Evolutionary conservation across 208 protist species (phyloP), one percentile per base, ranked within the genome.

Genomic region (Trypanosoma brucei): DNA sequence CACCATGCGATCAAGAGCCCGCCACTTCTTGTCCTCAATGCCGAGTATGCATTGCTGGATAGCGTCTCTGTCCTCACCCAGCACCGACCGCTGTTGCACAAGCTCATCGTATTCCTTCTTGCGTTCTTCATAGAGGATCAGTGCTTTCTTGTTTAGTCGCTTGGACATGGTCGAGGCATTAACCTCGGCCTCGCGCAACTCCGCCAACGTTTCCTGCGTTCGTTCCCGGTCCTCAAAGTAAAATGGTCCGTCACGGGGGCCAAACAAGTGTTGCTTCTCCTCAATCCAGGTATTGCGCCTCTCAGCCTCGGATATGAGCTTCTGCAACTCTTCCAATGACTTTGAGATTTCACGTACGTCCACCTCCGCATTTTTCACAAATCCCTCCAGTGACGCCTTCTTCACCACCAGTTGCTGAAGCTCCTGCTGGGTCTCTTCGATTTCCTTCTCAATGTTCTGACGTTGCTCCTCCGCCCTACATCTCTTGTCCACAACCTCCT

Each of bases 11-110:
- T 97, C 79, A 36, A 99, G 78, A 13, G 96, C 86, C 62, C 97
- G 82, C 80, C 96, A 98, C 86, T 99, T 99, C 75, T 99, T 99
- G 7, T 84, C 76, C 67, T 99, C 98, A 22, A 99, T 90, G 64
- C 98, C 94, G 8, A 70, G 65, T 54, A 99, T 99, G 44, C 97
- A 97, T 11, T 70, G 72, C 70, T 95, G 91, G 64, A 99, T 98
- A 8, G 96, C 93, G 46, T 90, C 78, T 78, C 99, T 99, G 73
- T 99, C 98, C 44, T 97, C 89, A 55, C 97, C 78, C 0, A 97
- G 76, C 14, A 86, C 78, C 5, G 70, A 65, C 65, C 96, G 97
- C 76, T 99, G 99, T 39, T 91, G 73, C 22, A 94, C 81, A 1
- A 99, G 81, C 42, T 99, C 97, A 49, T 94, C 71, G 79, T 98